Base-by-base conservation (phyloP, 495 filamentous ascomycete genomes). In the Aspergillus sclerotiicarbonarius region DNA sequence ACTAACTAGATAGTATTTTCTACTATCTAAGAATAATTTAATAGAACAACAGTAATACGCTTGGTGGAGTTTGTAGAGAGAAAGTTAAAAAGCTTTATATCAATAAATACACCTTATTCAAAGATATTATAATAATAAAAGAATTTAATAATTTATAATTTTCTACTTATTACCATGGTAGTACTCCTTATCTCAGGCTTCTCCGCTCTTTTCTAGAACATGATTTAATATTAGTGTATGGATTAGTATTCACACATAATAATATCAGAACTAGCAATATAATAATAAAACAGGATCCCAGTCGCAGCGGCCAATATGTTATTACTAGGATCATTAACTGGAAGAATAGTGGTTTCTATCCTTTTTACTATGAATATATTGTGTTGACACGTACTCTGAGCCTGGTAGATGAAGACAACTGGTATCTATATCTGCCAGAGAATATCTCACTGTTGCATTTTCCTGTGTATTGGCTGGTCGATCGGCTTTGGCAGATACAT, bases 251-350 rank as follows among this genome's bases (percentile, higher is more conserved):
- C 58, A 74, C 74, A 0, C 73, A 76, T 55, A 69, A 67, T 31
- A 67, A 76, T 63, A 48, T 78, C 19, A 66, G 69, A 51, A 63
- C 64, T 51, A 63, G 41, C 20, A 78, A 78, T 59, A 73, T 76
- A 32, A 74, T 76, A 64, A 72, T 76, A 21, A 35, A 62, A 54
- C 54, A 47, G 58, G 66, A 69, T 58, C n/a, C n/a, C n/a, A n/a
- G n/a, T n/a, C n/a, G n/a, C n/a, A 13, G 53, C 51, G 70, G 59
- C 37, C 19, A 49, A n/a, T 71, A 68, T 50, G 35, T 54, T 18
- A 45, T 72, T 46, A 67, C 64, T 46, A 63, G 66, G 18, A 58
- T 72, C 51, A 65, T 75, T 54, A 65, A 75, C 57, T 75, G 67
- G 72, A 69, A 73, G 60, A 54, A 67, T 39, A 67, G 69, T 55